Evolutionary conservation across 1,139 yeast genomes (phyloP).

Genomic region (Pneumocystis sp.): DNA sequence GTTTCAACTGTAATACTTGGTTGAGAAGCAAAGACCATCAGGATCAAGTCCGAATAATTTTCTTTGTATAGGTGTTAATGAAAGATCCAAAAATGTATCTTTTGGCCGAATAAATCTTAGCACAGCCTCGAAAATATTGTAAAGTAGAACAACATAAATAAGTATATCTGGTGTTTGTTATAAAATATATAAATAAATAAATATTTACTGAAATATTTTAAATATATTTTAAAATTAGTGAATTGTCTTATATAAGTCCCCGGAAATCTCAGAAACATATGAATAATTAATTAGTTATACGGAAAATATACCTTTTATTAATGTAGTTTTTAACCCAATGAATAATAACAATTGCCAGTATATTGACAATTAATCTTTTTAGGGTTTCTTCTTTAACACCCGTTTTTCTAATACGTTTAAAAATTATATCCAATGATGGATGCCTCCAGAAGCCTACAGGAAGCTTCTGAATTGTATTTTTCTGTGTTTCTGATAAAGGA

Average conservation of each 20-base stretch:
- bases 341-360: not conserved
- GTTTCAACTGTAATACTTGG: not conserved
- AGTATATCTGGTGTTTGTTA: not conserved
- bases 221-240: not conserved
- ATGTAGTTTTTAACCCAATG: not conserved
- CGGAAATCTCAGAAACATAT: not conserved
- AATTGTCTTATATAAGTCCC: not conserved
- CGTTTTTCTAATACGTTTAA: not conserved
- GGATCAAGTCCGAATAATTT: slow-evolving; percentile 2
- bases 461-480: not conserved
- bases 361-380: not conserved
- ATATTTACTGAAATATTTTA: not conserved
- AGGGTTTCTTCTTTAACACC: not conserved
- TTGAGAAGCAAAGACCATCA: not conserved
- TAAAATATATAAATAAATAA: not conserved
- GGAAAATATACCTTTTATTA: not conserved
- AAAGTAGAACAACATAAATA: not conserved
- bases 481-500: not conserved
- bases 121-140: not conserved
- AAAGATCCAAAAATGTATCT: slow-evolving; percentile 1
- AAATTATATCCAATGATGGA: not conserved
- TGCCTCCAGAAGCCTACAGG: slow-evolving; percentile 1
- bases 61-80: slow-evolving; percentile 1
- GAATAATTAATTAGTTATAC: not conserved
- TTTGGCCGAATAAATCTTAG: not conserved